Evolutionary conservation across 305 asterid genomes (phyloP).

Genomic region (Solanum hybrid): DNA sequence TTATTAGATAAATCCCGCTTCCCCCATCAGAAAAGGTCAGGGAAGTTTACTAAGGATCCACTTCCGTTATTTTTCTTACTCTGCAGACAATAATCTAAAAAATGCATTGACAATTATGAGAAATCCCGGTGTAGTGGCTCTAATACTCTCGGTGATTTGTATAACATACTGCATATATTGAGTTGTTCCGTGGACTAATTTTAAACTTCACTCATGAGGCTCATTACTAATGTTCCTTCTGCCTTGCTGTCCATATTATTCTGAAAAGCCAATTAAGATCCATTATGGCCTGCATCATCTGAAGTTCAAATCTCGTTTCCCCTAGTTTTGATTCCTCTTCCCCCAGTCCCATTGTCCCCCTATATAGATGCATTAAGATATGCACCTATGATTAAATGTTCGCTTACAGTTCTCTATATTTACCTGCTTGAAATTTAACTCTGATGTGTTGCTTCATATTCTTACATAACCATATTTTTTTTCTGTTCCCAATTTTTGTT

Average conservation of each 20-base stretch:
- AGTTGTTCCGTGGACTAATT: not conserved
- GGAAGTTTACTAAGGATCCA: not conserved
- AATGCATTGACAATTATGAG: not conserved
- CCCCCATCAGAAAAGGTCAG: not conserved
- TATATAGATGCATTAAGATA: not conserved
- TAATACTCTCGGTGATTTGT: not conserved
- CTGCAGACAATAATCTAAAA: not conserved
- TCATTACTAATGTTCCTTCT: not conserved
- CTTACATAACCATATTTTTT: not conserved
- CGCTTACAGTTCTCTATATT: not conserved
- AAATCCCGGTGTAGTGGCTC: not conserved
- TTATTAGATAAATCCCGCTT: not conserved
- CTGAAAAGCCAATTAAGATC: not conserved
- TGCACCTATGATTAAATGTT: not conserved
- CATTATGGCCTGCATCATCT: not conserved
- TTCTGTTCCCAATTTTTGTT: not conserved
- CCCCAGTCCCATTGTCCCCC: not conserved
- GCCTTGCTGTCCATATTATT: not conserved
- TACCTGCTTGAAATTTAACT: slow-evolving; percentile 4
- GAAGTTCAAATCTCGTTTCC: not conserved
- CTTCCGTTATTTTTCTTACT: not conserved
- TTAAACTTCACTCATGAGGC: not conserved
- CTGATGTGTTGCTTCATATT: not conserved
- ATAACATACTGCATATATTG: not conserved
- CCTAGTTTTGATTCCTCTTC: not conserved